Conservation (phyloP, 2,329 filamentous ascomycete species). For the Fusarium sp. region DNA sequence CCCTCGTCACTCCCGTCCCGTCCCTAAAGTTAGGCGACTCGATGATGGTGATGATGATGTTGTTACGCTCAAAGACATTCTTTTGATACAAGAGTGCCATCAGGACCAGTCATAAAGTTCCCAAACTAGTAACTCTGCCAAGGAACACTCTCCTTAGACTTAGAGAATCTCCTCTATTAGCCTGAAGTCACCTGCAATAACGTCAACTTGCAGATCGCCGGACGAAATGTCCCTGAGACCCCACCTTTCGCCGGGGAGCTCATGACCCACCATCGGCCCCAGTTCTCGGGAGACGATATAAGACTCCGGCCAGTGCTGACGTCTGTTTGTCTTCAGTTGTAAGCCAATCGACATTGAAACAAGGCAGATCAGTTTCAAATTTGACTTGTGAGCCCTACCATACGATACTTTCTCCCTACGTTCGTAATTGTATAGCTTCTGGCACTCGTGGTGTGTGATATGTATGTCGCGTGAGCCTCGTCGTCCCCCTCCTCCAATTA, state of each 20-base stretch:
- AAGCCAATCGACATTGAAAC: slow-evolving; percentile 19
- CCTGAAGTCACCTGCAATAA: slow-evolving; percentile 14
- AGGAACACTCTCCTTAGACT: not conserved
- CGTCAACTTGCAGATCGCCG: slow-evolving; percentile 39
- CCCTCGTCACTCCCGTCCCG: slow-evolving; percentile 7
- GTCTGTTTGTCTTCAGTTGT: slow-evolving; percentile 15
- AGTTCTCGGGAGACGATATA: slow-evolving; percentile 27
- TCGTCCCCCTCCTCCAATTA: slow-evolving; percentile 35
- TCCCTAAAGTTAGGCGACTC: slow-evolving; percentile 1
- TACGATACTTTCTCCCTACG: not conserved
- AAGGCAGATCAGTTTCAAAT: slow-evolving; percentile 17
- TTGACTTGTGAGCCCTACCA: slow-evolving; percentile 1
- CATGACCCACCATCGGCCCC: slow-evolving; percentile 40
- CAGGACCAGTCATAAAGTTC: not conserved
- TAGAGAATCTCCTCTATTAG: not conserved
- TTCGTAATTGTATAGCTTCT: not conserved
- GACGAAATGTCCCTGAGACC: slow-evolving; percentile 27
- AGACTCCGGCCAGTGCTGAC: slow-evolving; percentile 17
- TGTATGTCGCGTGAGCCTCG: slow-evolving; percentile 38
- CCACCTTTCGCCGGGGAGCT: slow-evolving; percentile 26
- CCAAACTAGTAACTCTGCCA: not conserved
- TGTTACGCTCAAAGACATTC: slow-evolving; percentile 20
- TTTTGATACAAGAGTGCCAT: slow-evolving; percentile 23
- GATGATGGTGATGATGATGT: slow-evolving; percentile 31
- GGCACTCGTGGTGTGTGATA: slow-evolving; percentile 17